phyloP scores from a whole-genome alignment of 371 early-diverging fungal genomes.

The Lichtheimia ornata region DNA sequence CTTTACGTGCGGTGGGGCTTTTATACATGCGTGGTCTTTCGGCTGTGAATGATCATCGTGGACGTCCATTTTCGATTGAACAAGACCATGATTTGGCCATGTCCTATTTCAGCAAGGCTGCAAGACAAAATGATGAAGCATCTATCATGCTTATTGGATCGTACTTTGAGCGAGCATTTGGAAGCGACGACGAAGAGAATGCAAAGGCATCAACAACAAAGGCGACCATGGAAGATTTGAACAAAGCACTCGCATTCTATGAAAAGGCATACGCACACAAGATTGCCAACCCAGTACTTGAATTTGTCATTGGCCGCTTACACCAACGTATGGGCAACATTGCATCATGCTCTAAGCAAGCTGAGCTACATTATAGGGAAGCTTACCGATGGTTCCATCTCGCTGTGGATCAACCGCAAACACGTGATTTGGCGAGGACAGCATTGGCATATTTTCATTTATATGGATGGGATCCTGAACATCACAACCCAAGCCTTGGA shows the following conservation, averaged over 20 bases:
- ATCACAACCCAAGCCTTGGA: slow-evolving; percentile 13
- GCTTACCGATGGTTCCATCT: slow-evolving; percentile 20
- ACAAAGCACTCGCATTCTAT: slow-evolving; percentile 18
- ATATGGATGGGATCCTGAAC: slow-evolving; percentile 25
- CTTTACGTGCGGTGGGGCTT: slow-evolving; percentile 14
- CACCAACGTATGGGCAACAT: slow-evolving; percentile 18
- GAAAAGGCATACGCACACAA: slow-evolving; percentile 11
- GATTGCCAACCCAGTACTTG: slow-evolving; percentile 13
- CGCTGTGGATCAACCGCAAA: not conserved
- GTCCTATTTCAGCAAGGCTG: slow-evolving; percentile 18
- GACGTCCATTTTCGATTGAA: slow-evolving; percentile 3
- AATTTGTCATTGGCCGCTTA: slow-evolving; percentile 22
- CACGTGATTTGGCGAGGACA: slow-evolving; percentile 13
- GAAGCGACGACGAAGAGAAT: not conserved
- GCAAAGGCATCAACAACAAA: no score
- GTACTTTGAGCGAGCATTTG: slow-evolving; percentile 18
- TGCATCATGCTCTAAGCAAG: not conserved
- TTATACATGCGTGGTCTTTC: slow-evolving; percentile 22
- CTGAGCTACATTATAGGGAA: slow-evolving; percentile 9
- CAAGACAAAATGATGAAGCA: slow-evolving; percentile 8
- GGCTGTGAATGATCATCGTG: not conserved
- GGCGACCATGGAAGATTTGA: no score
- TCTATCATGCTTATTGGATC: slow-evolving; percentile 22
- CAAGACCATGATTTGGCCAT: slow-evolving; percentile 20
- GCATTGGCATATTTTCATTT: slow-evolving; percentile 28